Base-by-base conservation (phyloP, 208 protist species). In the Lotmaria passim region DNA sequence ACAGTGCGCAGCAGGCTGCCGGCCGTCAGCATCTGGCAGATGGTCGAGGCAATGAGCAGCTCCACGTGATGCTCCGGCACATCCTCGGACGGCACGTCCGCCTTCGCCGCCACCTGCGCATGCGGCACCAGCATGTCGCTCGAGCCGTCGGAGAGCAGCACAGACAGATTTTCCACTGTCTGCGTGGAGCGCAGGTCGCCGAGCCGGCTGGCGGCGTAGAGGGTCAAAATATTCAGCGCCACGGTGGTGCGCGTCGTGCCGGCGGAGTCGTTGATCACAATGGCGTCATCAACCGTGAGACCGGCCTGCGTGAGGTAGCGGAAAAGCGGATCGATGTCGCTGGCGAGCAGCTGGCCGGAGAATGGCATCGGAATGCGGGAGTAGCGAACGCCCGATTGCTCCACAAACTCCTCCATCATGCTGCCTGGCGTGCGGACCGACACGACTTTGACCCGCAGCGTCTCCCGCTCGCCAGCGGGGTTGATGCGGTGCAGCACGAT, bases 21-120 rank as follows among this genome's bases (percentile, higher is more conserved):
- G 10, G 88, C 81, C 19, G 84, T 90, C 31, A 96, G 82, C 86
- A 96, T 96, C 73, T 96, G 91, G 70, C 86, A 91, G 31, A 96
- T 94, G 36, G 85, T 93, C 6, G 85, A 93, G 24, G 91, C 91
- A 15, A 93, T 62, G 6, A 85, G 86, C 34, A 92, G 63, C 73
- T 94, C 91, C 3, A 93, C 75, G 44, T 76, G 69, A 41, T 80
- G 71, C 36, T 81, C 78, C 19, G 91, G 87, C 28, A 88, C 47
- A 34, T 91, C 83, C 14, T 83, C 63, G 33, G 65, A 12, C 6
- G 61, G 53, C 34, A 85, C 73, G 5, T 53, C 36, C 28, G 72
- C 33, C 30, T 50, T 81, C 51, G 64, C 71, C 15, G 89, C 73
- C 23, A 87, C 28, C 39, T 85, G 69, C 23, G 86, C 87, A 30